Base-by-base conservation (phyloP, 176 grass and related monocot genomes). In the Typha latifolia region DNA sequence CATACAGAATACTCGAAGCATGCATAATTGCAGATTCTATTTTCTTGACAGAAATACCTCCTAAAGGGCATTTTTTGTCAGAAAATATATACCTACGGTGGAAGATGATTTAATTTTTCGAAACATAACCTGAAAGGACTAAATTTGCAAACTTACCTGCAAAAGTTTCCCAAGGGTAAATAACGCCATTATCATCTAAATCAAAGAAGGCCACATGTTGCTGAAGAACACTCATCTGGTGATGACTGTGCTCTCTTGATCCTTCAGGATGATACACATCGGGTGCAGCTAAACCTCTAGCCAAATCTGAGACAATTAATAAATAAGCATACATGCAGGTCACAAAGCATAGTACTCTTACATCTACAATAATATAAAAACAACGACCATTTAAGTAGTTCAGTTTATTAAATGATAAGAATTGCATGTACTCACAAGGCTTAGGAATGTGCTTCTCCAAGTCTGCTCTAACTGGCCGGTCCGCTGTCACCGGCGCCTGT, bases 131-230 rank as follows among this genome's bases (percentile, higher is more conserved):
- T 32, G 5, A 62, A 29, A 21, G 24, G 12, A 53, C 24, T 23
- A 31, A 66, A 32, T 18, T 16, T 53, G 37, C 6, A 43, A 43
- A 66, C 9, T 20, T 61, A 82, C 91, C 91, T 27, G 51, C 47
- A 66, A 88, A 90, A 5, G 93, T 96, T 51, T 96, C 93, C 93
- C 88, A 80, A 0, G 93, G 93, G 49, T 96, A 91, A 61, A 96
- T 88, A 66, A 91, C 82, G 50, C 92, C 85, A 66, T 96, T 63
- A 65, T 75, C 74, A 68, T 96, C 75, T 26, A 77, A 79, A 78
- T 96, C 93, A 61, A 96, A 91, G 82, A 96, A 91, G 53, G 88
- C 72, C 48, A 89, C 93, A 63, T 96, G 93, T 70, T 89, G 92
- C 85, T 96, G 93, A 65, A 96, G 49, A 27, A 91, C 88, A 62